Evolutionary conservation across 208 protist species (phyloP).

Genomic region (Leishmania arabica): DNA sequence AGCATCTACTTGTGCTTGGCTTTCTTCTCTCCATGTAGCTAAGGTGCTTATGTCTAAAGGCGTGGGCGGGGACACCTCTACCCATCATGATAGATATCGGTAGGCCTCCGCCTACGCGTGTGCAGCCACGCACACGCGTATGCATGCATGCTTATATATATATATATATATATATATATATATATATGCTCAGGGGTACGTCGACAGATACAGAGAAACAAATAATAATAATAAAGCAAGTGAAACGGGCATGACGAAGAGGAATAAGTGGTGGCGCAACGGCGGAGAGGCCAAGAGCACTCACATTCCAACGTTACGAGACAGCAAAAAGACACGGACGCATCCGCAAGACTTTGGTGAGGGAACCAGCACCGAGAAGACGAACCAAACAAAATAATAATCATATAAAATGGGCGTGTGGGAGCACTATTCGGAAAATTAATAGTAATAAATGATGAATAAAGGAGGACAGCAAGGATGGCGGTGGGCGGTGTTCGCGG

Average conservation of each 20-base stretch:
- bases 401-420: neutral
- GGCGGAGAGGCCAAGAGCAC: neutral
- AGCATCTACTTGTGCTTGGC: neutral
- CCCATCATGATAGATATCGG: neutral
- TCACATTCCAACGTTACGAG: too few relatives aligned
- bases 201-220: constrained; percentile 3
- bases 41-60: neutral
- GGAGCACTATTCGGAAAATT: neutral
- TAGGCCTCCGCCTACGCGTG: neutral
- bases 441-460: neutral
- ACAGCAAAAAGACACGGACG: too few relatives aligned
- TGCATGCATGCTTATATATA: neutral
- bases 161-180: neutral
- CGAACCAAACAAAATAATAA: neutral
- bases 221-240: neutral
- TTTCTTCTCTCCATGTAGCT: neutral
- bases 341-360: too few relatives aligned
- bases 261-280: neutral
- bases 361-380: neutral
- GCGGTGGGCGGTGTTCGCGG: neutral
- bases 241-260: neutral
- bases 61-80: neutral
- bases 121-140: neutral
- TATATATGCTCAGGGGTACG: neutral
- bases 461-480: neutral